phyloP scores from a whole-genome alignment of 768 basidiomycete species.

The Pleurotus tuber-regium region DNA sequence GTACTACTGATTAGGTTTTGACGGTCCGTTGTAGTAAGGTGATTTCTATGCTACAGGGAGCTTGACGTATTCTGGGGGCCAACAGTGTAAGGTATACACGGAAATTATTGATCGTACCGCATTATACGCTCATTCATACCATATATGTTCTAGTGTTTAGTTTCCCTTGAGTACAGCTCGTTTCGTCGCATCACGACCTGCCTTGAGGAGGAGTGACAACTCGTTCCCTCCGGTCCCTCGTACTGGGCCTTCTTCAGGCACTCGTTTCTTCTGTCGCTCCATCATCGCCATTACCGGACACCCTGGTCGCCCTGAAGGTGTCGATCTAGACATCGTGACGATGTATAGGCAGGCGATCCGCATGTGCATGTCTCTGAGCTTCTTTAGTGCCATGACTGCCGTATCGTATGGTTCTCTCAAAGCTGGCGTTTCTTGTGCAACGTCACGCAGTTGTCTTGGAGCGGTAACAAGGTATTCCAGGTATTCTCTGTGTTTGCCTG shows the following conservation, averaged over 20 bases:
- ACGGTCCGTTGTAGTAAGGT: background rate
- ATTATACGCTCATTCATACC: constrained; percentile 5
- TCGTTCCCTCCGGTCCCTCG: constrained; percentile 92
- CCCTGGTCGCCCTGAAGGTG: constrained; percentile 39
- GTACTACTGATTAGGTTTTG: background rate
- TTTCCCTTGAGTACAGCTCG: constrained; percentile 53
- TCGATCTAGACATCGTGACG: constrained; percentile 75
- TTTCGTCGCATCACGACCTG: constrained; percentile 83
- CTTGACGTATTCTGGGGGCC: background rate
- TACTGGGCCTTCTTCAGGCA: constrained; percentile 40
- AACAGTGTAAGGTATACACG: background rate
- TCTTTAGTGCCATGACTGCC: constrained; percentile 76
- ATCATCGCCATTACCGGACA: constrained; percentile 59
- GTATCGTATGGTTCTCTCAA: constrained; percentile 76
- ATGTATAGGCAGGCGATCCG: constrained; percentile 86
- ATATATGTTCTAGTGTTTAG: constrained; percentile 18
- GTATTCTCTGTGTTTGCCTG: constrained; percentile 85
- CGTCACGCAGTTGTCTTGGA: constrained; percentile 59
- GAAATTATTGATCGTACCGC: constrained; percentile 2
- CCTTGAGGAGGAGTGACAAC: constrained; percentile 79
- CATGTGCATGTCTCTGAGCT: constrained; percentile 85
- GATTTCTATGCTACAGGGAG: constrained; percentile 6
- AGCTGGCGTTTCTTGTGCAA: constrained; percentile 54
- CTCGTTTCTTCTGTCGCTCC: constrained; percentile 37
- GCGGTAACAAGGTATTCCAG: constrained; percentile 61